Base-by-base conservation (phyloP, 2,329 filamentous ascomycete genomes). In the Stagonosporopsis cucurbitacearum region DNA sequence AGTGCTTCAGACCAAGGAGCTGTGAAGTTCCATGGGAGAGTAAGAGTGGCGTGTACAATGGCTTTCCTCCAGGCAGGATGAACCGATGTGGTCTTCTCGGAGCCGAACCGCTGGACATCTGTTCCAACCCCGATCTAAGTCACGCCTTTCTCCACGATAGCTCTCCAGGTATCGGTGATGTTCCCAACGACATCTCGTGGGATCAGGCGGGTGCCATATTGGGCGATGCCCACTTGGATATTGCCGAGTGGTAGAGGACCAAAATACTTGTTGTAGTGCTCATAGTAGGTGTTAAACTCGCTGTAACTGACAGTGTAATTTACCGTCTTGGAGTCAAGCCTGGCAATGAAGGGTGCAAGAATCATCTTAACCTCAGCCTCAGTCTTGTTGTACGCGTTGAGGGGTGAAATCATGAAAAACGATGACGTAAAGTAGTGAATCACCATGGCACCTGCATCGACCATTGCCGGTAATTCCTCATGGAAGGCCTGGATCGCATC, bases 191-290 rank as follows among this genome's bases (percentile, higher is more conserved):
- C 55, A 40, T 37, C 52, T 15, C 64, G 58, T 6, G 60, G 64
- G 13, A 67, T 62, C 25, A 67, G 43, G 8, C 63, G 61, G 3
- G 57, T 50, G 7, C 59, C 61, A 35, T 63, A 64, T 23, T 66
- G 60, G 2, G 58, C 59, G n/a, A 60, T 65, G 17, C 64, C 64
- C 2, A 65, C 54, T 42, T 64, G 48, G 9, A 67, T 65, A 39
- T 60, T 62, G 13, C 64, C 63, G 7, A 59, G 53, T 4, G 64
- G 63, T 19, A 67, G 57, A 9, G 63, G 63, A 3, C 64, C 64
- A 25, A 61, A 67, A 45, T 67, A 64, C 25, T 64, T 64, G 44
- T 64, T 54, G 50, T 61, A 67, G 50, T 67, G 64, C 42, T 66
- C 64, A 44, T 66, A 65, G 42, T 66, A 67, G 3, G 46, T 56